These are phyloP conservation scores for Delitschia confertaspora DNA, from an alignment of 495 filamentous ascomycete genomes.

Conservation along the genomic window DNA sequence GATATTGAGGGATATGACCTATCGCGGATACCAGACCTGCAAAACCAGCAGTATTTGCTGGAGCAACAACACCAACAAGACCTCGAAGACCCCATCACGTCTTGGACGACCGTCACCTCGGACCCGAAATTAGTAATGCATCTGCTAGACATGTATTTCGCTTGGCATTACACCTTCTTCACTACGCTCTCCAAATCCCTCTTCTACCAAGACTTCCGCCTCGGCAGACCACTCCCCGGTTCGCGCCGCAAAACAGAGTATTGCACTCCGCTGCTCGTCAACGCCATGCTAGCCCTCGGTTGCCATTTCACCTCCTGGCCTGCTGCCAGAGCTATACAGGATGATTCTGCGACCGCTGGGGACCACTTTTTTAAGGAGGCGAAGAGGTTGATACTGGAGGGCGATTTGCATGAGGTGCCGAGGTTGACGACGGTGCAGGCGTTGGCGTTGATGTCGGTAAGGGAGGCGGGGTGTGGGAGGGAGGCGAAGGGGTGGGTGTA, in stretches of 20 bases:
- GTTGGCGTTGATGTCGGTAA: constrained; percentile 87
- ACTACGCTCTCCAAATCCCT: constrained; percentile 81
- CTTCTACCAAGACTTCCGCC: constrained; percentile 79
- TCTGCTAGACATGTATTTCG: constrained; percentile 94
- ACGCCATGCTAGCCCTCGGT: constrained; percentile 90
- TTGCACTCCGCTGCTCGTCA: constrained; percentile 83
- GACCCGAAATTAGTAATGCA: constrained; percentile 73
- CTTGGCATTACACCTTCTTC: constrained; percentile 97
- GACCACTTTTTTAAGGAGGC: constrained; percentile 97
- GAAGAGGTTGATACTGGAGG: constrained; percentile 77
- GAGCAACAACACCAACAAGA: too few species aligned
- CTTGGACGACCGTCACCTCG: constrained; percentile 81
- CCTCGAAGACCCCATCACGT: constrained; percentile 61
- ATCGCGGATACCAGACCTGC: constrained; percentile 34
- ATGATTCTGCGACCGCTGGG: constrained; percentile 76
- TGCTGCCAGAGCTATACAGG: constrained; percentile 58
- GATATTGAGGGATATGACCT: constrained; percentile 27
- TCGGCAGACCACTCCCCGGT: constrained; percentile 47
- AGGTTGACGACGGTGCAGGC: constrained; percentile 92
- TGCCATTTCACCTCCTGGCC: constrained; percentile 84
- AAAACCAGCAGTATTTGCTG: constrained; percentile 44
- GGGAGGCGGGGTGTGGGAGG: constrained; percentile 89
- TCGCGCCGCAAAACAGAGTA: constrained; percentile 50
- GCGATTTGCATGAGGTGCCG: constrained; percentile 88
- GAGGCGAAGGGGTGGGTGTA: constrained; percentile 98